Evolutionary conservation across 2,329 filamentous ascomycete genomes (phyloP).

Genomic region (Acarospora socialis): DNA sequence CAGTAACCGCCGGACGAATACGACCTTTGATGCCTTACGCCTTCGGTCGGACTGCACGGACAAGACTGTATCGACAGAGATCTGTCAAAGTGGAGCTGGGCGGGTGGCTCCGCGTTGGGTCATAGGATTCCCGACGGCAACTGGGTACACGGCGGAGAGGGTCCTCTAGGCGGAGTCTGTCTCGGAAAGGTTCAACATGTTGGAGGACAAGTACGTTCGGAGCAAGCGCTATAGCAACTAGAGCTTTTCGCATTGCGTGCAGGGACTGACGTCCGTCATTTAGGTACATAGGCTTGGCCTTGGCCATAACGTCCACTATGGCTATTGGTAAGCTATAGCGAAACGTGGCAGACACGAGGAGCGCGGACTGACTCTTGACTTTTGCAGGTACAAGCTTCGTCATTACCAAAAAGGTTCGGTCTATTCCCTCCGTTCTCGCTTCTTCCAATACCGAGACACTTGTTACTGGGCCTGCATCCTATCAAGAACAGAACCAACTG

Average conservation of each 20-base stretch:
- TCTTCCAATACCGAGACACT: too few relatives aligned
- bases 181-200: conserved; percentile 19
- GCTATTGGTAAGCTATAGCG: conserved; percentile 49
- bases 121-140: background rate
- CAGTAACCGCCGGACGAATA: too few relatives aligned
- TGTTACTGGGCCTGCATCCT: too few relatives aligned
- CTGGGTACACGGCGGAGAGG: background rate
- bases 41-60: too few relatives aligned
- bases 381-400: conserved; percentile 79
- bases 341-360: conserved; percentile 3
- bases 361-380: too few relatives aligned
- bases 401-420: conserved; percentile 86
- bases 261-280: conserved; percentile 3
- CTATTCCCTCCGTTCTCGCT: conserved; percentile 6
- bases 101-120: too few relatives aligned
- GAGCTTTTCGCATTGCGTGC: background rate
- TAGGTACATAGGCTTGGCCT: conserved; percentile 62
- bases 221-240: too few relatives aligned
- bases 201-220: conserved; percentile 33
- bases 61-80: too few relatives aligned
- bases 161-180: too few relatives aligned
- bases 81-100: too few relatives aligned
- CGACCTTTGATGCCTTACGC: too few relatives aligned
- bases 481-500: conserved; percentile 11
- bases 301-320: conserved; percentile 61